A percentile compares a stretch with the other conserved stretches of the same genome.
phyloP scores from a whole-genome alignment of 2,329 filamentous ascomycete genomes.

The Coniella lustricola region DNA sequence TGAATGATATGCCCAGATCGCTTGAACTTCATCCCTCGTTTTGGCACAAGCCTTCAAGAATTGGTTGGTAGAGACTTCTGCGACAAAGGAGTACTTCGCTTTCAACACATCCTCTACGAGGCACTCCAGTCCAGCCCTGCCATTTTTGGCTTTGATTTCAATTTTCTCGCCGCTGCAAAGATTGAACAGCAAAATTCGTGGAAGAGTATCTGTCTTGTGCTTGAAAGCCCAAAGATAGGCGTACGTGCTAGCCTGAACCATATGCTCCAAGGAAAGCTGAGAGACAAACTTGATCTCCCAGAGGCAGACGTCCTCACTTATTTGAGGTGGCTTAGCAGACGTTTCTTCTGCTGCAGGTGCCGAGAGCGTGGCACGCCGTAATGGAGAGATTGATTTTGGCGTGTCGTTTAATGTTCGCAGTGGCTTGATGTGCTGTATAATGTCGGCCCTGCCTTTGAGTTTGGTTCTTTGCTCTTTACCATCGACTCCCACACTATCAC shows the following conservation, averaged over 20 bases:
- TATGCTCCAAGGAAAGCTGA: slow-evolving; percentile 14
- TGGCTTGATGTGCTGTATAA: not conserved
- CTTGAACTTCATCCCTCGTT: not conserved
- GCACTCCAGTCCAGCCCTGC: not conserved
- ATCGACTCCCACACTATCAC: not conserved
- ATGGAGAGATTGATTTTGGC: not conserved
- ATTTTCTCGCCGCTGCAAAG: slow-evolving; percentile 16
- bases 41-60: not conserved
- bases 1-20: not conserved
- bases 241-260: slow-evolving; percentile 14
- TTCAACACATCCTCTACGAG: slow-evolving; percentile 12
- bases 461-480: not conserved
- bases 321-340: not conserved
- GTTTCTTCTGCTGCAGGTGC: not conserved
- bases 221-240: slow-evolving; percentile 12
- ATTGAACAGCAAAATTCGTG: slow-evolving; percentile 16
- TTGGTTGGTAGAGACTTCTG: not conserved
- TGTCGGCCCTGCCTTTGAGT: not conserved
- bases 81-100: slow-evolving; percentile 10
- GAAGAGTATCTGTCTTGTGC: not conserved
- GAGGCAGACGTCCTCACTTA: slow-evolving; percentile 3
- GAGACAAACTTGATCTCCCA: slow-evolving; percentile 19
- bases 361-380: not conserved
- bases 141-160: slow-evolving; percentile 8
- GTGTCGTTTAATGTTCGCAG: not conserved